These are phyloP conservation scores for Rhodotorula sphaerocarpa DNA, from an alignment of 768 basidiomycete genomes.

Conservation along the genomic window DNA sequence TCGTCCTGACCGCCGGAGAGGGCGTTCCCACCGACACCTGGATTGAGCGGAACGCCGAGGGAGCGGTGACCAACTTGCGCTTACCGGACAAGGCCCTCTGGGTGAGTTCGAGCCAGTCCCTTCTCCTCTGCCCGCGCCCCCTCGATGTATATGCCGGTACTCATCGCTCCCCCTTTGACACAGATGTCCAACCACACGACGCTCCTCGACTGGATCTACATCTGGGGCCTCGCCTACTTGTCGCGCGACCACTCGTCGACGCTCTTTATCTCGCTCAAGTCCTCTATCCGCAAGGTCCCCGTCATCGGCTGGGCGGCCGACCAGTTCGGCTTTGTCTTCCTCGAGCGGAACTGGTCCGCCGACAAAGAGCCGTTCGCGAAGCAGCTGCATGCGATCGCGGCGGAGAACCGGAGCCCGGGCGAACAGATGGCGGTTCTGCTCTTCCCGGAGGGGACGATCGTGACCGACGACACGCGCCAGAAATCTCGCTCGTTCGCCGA, in stretches of 20 bases:
- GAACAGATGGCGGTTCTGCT: constrained; percentile 69
- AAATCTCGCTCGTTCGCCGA: constrained; percentile 78
- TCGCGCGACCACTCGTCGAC: constrained; percentile 55
- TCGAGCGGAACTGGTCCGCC: constrained; percentile 85
- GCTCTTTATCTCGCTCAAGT: constrained; percentile 83
- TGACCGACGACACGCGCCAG: constrained; percentile 75
- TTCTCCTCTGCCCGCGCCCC: background rate
- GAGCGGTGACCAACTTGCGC: constrained; percentile 55
- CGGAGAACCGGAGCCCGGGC: constrained; percentile 31
- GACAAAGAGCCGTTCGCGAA: constrained; percentile 62
- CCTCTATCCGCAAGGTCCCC: constrained; percentile 73
- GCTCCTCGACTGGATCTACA: constrained; percentile 56
- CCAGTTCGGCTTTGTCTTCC: constrained; percentile 87
- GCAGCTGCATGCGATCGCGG: constrained; percentile 51
- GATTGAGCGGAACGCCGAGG: constrained; percentile 53
- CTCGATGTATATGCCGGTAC: background rate
- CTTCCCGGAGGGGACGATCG: constrained; percentile 92
- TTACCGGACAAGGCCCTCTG: constrained; percentile 56
- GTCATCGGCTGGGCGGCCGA: constrained; percentile 86
- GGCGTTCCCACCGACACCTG: constrained; percentile 47
- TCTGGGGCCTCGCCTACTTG: constrained; percentile 64
- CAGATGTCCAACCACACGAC: constrained; percentile 83
- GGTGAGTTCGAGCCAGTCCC: constrained; percentile 6
- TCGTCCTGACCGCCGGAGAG: constrained; percentile 58
- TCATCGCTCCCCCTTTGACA: background rate